A percentile compares a stretch with the other conserved stretches of the same genome.
Evolutionary conservation across 108 stramenopile genomes (phyloP).

Genomic region (Skeletonema potamos): DNA sequence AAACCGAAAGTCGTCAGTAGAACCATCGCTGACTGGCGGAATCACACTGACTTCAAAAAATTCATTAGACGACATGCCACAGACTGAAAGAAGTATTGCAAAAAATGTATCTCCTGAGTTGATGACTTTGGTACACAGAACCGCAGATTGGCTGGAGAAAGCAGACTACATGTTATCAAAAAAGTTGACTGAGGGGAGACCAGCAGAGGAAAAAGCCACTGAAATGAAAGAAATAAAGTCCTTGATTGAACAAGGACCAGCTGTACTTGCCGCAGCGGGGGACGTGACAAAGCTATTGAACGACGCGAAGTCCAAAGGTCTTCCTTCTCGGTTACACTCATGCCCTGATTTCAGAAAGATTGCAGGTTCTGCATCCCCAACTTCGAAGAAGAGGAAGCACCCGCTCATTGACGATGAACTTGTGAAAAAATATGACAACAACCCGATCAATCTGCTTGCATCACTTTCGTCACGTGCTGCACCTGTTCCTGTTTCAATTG

Average conservation of each 20-base stretch:
- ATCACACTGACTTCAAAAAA: neutral
- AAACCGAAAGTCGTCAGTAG: slow-evolving; percentile 68
- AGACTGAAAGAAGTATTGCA: neutral
- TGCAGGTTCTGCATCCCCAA: neutral
- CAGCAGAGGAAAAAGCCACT: slow-evolving; percentile 40
- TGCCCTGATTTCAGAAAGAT: slow-evolving; percentile 11
- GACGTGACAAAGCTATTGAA: slow-evolving; percentile 19
- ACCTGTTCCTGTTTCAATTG: slow-evolving; percentile 29
- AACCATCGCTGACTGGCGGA: slow-evolving; percentile 33
- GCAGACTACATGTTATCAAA: slow-evolving; percentile 10
- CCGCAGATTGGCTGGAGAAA: slow-evolving; percentile 30
- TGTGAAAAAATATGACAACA: slow-evolving; percentile 6
- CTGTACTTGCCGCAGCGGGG: slow-evolving; percentile 20
- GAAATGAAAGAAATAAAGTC: slow-evolving; percentile 74
- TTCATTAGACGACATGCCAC: neutral
- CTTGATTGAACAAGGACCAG: slow-evolving; percentile 64
- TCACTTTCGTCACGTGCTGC: slow-evolving; percentile 46
- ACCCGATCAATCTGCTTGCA: slow-evolving; percentile 49
- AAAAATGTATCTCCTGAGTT: slow-evolving; percentile 10
- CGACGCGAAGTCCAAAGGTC: neutral
- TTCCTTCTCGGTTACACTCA: slow-evolving; percentile 1
- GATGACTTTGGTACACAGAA: slow-evolving; percentile 48
- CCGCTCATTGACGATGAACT: neutral
- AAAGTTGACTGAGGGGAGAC: neutral
- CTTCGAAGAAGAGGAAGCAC: slow-evolving; percentile 12